These are phyloP conservation scores for Colletotrichum cordylinicola DNA, from an alignment of 2,329 filamentous ascomycete species.

Conservation along the genomic window DNA sequence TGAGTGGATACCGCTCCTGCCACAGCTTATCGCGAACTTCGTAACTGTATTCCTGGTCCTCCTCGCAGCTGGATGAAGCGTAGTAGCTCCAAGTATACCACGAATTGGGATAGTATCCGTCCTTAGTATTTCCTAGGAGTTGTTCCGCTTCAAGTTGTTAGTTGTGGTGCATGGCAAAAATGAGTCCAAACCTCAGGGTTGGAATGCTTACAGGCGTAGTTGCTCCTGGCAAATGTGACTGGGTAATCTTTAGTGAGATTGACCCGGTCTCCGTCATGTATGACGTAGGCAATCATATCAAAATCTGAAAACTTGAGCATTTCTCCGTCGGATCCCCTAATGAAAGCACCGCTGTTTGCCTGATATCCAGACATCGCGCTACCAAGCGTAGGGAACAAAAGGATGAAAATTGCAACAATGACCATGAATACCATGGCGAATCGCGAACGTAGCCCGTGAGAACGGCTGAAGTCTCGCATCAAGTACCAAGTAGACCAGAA, in stretches of 20 bases:
- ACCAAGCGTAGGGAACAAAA: constrained; percentile 32
- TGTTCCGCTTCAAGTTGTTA: background rate
- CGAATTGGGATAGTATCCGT: background rate
- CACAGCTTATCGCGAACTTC: background rate
- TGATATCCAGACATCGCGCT: constrained; percentile 35
- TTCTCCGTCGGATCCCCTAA: constrained; percentile 19
- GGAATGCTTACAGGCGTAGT: background rate
- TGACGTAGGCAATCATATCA: constrained; percentile 23
- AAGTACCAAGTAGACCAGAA: constrained; percentile 24
- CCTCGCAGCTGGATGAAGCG: background rate
- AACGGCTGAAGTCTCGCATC: constrained; percentile 22
- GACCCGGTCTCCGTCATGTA: constrained; percentile 28
- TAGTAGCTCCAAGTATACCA: background rate
- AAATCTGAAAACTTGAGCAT: constrained; percentile 25
- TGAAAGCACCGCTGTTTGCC: constrained; percentile 26
- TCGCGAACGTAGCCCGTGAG: constrained; percentile 25
- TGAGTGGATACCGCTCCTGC: background rate
- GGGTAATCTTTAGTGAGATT: constrained; percentile 18
- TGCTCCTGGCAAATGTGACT: background rate
- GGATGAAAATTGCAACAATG: constrained; percentile 27
- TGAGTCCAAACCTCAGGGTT: background rate
- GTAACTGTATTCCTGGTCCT: background rate
- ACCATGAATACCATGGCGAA: constrained; percentile 28
- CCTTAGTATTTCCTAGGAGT: background rate
- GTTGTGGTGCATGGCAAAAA: background rate